phyloP scores from a whole-genome alignment of 2,329 filamentous ascomycete genomes.

The Cladophialophora immunda region DNA sequence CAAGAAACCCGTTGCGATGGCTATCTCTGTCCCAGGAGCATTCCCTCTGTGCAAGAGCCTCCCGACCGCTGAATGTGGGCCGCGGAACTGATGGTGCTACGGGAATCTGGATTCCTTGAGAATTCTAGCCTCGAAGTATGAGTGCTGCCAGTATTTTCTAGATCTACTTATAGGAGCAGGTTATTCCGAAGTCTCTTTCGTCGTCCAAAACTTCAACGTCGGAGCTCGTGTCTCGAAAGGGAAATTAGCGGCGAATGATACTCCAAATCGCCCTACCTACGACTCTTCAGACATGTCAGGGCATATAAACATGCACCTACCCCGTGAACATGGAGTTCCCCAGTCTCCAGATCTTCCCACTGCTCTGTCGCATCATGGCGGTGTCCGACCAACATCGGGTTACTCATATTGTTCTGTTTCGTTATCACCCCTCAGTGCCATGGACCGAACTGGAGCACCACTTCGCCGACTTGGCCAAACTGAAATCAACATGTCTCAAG shows the following conservation, averaged over 20 bases:
- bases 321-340: background rate
- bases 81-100: background rate
- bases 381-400: slow-evolving; percentile 13
- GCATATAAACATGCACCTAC: background rate
- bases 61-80: background rate
- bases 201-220: background rate
- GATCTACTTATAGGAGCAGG: background rate
- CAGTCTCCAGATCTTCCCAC: background rate
- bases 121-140: background rate
- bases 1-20: background rate
- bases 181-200: background rate
- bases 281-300: background rate
- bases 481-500: slow-evolving; percentile 67
- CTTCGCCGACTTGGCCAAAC: slow-evolving; percentile 54
- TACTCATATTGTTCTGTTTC: slow-evolving; percentile 28
- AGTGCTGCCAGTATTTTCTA: background rate
- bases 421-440: slow-evolving; percentile 11
- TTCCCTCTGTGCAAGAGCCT: background rate
- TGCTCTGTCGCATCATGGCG: slow-evolving; percentile 5
- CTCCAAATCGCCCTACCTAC: background rate
- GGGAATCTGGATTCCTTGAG: background rate
- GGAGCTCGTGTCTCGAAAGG: background rate
- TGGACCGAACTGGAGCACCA: slow-evolving; percentile 26
- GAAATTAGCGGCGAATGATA: background rate
- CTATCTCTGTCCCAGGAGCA: background rate